These are phyloP conservation scores for Pluteus cervinus DNA, from an alignment of 768 basidiomycete species.

Conservation along the genomic window DNA sequence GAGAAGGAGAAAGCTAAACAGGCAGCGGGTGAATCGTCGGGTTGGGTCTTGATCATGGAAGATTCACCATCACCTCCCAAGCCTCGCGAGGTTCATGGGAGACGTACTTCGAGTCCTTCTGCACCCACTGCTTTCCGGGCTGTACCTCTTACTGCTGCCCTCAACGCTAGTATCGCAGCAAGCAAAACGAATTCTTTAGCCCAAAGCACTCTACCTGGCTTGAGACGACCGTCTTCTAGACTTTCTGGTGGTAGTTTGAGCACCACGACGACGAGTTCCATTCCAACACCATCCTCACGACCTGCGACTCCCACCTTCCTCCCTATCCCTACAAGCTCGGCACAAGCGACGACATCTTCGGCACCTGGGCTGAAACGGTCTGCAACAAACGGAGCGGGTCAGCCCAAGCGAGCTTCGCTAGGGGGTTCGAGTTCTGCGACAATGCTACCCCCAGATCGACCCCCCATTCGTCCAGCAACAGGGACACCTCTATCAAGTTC, in stretches of 20 bases:
- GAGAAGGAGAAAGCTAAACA: constrained; percentile 41
- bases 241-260: constrained; percentile 54
- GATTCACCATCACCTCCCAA: constrained; percentile 71
- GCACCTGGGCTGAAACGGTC: constrained; percentile 53
- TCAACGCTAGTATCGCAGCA: constrained; percentile 35
- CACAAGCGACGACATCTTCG: constrained; percentile 38
- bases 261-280: constrained; percentile 47
- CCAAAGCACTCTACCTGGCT: constrained; percentile 39
- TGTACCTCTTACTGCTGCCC: constrained; percentile 37
- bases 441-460: constrained; percentile 1
- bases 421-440: constrained; percentile 28
- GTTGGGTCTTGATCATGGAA: constrained; percentile 89
- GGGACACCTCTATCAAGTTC: constrained; percentile 32
- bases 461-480: constrained; percentile 34
- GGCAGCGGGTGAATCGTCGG: constrained; percentile 56
- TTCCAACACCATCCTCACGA: constrained; percentile 61
- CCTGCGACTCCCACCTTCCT: constrained; percentile 75
- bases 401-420: constrained; percentile 58
- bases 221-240: constrained; percentile 66
- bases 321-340: constrained; percentile 55
- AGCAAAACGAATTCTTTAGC: constrained; percentile 33
- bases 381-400: constrained; percentile 39
- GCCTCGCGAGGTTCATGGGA: constrained; percentile 46
- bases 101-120: constrained; percentile 59
- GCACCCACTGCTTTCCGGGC: constrained; percentile 48